Percentiles rank a stretch among this genome's conserved stretches.
phyloP scores from a whole-genome alignment of 768 basidiomycete genomes.

The Hypholoma fasciculare region DNA sequence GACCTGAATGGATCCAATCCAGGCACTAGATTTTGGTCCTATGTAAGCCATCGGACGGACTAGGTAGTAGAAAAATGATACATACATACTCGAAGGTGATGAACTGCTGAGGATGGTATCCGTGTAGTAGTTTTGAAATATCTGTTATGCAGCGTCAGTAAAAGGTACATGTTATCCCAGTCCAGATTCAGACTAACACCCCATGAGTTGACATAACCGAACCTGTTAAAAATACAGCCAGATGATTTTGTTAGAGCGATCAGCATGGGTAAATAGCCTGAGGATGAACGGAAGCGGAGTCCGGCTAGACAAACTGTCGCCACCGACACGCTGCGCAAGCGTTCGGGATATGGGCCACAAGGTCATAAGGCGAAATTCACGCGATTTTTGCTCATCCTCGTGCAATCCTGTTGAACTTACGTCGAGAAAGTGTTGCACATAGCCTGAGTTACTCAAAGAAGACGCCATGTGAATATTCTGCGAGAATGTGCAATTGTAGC shows the following conservation, averaged over 20 bases:
- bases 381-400: too few relatives aligned
- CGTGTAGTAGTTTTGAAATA: slow-evolving; percentile 76
- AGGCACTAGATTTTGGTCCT: slow-evolving; percentile 45
- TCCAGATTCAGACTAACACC: slow-evolving; percentile 48
- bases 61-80: neutral
- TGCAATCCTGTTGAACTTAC: slow-evolving; percentile 25
- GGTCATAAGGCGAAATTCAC: too few relatives aligned
- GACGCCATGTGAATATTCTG: neutral
- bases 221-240: slow-evolving; percentile 30
- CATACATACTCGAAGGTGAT: slow-evolving; percentile 67
- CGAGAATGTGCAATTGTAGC: neutral
- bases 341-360: too few relatives aligned
- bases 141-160: slow-evolving; percentile 31
- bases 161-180: neutral
- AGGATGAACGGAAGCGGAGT: neutral
- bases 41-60: neutral
- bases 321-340: too few relatives aligned
- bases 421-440: slow-evolving; percentile 49
- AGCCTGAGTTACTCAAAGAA: slow-evolving; percentile 25
- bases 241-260: slow-evolving; percentile 3
- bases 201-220: slow-evolving; percentile 76
- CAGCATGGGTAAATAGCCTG: neutral
- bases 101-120: slow-evolving; percentile 45
- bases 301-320: too few relatives aligned
- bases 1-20: slow-evolving; percentile 81